Conservation (phyloP, 1,139 yeast species). For the Hyphopichia fennica region DNA sequence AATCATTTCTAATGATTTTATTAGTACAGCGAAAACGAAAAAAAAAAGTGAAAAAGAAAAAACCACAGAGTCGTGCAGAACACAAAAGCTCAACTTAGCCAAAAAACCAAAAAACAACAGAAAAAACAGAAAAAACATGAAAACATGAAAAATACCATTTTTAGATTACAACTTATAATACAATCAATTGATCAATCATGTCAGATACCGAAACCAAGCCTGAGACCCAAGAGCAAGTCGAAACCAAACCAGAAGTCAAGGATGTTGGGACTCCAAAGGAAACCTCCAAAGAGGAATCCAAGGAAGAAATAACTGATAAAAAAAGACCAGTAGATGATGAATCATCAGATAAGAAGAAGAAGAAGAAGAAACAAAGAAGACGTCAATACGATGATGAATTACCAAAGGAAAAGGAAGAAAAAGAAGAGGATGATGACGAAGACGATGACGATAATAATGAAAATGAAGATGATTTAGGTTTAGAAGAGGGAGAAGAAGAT, state of each 20-base stretch:
- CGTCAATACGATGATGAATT: constrained; percentile 32
- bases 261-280: constrained; percentile 4
- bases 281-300: constrained; percentile 11
- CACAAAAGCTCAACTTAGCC: background rate
- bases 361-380: constrained; percentile 41
- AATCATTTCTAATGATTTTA: background rate
- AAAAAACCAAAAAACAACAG: background rate
- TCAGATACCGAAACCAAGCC: constrained; percentile 1
- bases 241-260: constrained; percentile 9
- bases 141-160: background rate
- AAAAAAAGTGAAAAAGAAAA: too few species aligned
- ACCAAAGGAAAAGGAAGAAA: constrained; percentile 29
- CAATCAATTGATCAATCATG: background rate
- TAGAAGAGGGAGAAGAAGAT: constrained; percentile 70
- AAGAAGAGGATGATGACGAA: constrained; percentile 51
- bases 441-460: constrained; percentile 54
- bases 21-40: too few species aligned
- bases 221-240: constrained; percentile 14
- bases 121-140: background rate
- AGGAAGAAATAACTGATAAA: constrained; percentile 36
- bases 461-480: constrained; percentile 47
- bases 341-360: constrained; percentile 35
- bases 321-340: constrained; percentile 22
- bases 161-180: background rate
- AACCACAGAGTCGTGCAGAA: background rate